Percentiles rank a stretch among this genome's conserved stretches.
Evolutionary conservation across 208 protist genomes (phyloP).

Genomic region (Acanthamoeba rhysodes): DNA sequence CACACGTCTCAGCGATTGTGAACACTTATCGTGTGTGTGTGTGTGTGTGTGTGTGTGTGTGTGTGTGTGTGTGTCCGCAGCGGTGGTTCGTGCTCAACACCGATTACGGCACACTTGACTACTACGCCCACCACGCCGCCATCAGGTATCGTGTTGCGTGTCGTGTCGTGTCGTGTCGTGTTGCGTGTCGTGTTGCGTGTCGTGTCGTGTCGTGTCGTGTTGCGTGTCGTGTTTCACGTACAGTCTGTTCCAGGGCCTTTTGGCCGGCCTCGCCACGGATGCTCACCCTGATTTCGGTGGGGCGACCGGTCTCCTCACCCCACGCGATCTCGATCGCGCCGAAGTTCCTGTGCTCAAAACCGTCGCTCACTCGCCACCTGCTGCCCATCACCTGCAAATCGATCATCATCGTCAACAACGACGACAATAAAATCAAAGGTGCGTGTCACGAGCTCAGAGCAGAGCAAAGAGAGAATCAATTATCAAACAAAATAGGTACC

Average conservation of each 20-base stretch:
- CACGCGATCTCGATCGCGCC: constrained; percentile 55
- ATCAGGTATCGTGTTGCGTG: no score
- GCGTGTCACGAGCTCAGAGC: not conserved
- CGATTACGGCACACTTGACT: not conserved
- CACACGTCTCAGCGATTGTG: not conserved
- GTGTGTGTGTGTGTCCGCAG: no score
- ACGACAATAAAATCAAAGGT: not conserved
- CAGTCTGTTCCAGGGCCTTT: not conserved
- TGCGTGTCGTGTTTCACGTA: not conserved
- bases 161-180: no score
- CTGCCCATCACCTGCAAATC: constrained; percentile 18
- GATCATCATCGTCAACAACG: no score
- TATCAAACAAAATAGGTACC: not conserved
- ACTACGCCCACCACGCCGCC: not conserved
- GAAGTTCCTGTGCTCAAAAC: constrained; percentile 16
- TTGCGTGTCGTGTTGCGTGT: no score
- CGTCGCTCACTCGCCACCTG: constrained; percentile 9
- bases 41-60: no score
- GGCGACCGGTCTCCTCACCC: not conserved
- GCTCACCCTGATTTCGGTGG: not conserved
- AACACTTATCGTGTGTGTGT: not conserved
- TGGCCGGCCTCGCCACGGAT: constrained; percentile 3
- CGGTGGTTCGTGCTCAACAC: no score
- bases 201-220: no score
- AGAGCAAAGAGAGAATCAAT: not conserved